Conservation (phyloP, 2,329 filamentous ascomycete genomes). For the Mycosphaerelloides madeirae region DNA sequence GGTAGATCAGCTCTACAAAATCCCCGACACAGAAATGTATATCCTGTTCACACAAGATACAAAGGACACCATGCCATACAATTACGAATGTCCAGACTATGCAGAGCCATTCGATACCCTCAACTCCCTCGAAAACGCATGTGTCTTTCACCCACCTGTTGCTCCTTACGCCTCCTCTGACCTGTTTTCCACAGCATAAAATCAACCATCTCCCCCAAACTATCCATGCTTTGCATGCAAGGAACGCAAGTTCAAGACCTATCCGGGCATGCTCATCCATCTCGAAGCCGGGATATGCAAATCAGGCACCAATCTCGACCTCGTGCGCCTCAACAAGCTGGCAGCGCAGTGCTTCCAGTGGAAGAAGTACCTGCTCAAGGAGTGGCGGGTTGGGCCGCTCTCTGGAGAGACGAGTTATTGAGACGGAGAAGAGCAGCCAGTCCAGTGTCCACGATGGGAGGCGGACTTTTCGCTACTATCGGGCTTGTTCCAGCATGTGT, state of each 20-base stretch:
- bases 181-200: background rate
- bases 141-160: too few species aligned
- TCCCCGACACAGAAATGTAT: too few species aligned
- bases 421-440: conserved; percentile 1
- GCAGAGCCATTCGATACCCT: too few species aligned
- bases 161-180: background rate
- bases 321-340: conserved; percentile 6
- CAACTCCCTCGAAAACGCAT: too few species aligned
- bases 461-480: conserved; percentile 5
- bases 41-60: too few species aligned
- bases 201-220: background rate
- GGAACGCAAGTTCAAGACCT: conserved; percentile 10
- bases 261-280: conserved; percentile 15
- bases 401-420: conserved; percentile 5
- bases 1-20: too few species aligned
- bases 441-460: conserved; percentile 8
- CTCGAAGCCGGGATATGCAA: conserved; percentile 9
- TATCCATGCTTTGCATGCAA: background rate
- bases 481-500: conserved; percentile 7
- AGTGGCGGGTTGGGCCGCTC: conserved; percentile 4
- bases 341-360: conserved; percentile 13
- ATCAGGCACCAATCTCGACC: conserved; percentile 6
- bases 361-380: conserved; percentile 11
- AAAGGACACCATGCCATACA: too few species aligned
- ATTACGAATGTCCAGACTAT: too few species aligned